Percentiles rank a stretch among this genome's conserved stretches.
Evolutionary conservation across 768 basidiomycete species (phyloP).

Genomic region (Mycena floridula): DNA sequence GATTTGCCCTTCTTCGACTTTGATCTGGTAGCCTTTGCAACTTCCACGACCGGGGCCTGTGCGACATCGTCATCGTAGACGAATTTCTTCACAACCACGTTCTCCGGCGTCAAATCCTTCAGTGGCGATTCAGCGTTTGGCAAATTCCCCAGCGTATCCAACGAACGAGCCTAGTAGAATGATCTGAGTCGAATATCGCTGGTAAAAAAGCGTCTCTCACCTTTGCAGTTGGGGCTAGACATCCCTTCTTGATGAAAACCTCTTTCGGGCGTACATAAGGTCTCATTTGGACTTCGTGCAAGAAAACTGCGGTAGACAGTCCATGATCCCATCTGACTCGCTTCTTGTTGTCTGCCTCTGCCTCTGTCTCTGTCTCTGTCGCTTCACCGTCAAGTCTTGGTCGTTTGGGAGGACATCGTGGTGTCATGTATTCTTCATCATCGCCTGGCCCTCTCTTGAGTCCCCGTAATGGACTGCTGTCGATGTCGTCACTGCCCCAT

Average conservation of each 20-base stretch:
- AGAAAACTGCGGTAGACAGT: slow-evolving; percentile 51
- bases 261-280: slow-evolving; percentile 37
- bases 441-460: slow-evolving; percentile 73
- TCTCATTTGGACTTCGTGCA: slow-evolving; percentile 58
- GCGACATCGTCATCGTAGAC: slow-evolving; percentile 72
- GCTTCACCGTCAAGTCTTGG: slow-evolving; percentile 31
- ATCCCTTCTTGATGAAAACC: slow-evolving; percentile 47
- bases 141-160: slow-evolving; percentile 74
- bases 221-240: slow-evolving; percentile 62
- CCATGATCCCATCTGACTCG: slow-evolving; percentile 78
- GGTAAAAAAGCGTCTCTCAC: slow-evolving; percentile 26
- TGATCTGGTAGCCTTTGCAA: slow-evolving; percentile 51
- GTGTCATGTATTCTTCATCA: slow-evolving; percentile 75
- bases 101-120: slow-evolving; percentile 54
- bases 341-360: no score
- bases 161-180: slow-evolving; percentile 39
- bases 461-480: slow-evolving; percentile 14
- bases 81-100: slow-evolving; percentile 69
- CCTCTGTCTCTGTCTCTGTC: slow-evolving; percentile 21
- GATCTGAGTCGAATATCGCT: slow-evolving; percentile 5
- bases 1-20: slow-evolving; percentile 45
- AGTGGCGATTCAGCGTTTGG: slow-evolving; percentile 50
- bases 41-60: slow-evolving; percentile 17
- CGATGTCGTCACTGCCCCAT: slow-evolving; percentile 15
- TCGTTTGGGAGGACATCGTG: slow-evolving; percentile 40